phyloP scores from a whole-genome alignment of 768 basidiomycete genomes.

The Multifurca ochricompacta region DNA sequence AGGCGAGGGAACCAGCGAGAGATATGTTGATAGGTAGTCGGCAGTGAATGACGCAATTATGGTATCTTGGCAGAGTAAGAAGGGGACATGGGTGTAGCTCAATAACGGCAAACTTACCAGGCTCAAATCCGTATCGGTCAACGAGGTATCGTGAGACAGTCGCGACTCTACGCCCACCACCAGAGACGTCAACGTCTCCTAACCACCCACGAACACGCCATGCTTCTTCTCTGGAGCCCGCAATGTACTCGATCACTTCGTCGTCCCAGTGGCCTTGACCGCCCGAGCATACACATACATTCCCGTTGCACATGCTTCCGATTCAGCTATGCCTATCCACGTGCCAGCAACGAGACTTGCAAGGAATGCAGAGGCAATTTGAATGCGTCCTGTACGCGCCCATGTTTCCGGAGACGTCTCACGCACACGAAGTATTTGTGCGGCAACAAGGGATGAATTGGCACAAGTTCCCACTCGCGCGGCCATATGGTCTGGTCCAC shows the following conservation, averaged over 20 bases:
- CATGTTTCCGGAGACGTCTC: constrained; percentile 78
- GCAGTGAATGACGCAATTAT: constrained; percentile 71
- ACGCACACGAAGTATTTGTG: constrained; percentile 71
- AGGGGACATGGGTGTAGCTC: neutral
- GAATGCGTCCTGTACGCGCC: constrained; percentile 67
- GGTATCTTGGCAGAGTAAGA: constrained; percentile 40
- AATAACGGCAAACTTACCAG: constrained; percentile 36
- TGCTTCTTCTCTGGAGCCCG: constrained; percentile 67
- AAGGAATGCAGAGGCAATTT: constrained; percentile 70
- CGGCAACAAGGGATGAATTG: constrained; percentile 60
- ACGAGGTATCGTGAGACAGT: constrained; percentile 67
- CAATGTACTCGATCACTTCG: constrained; percentile 66
- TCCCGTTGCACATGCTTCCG: constrained; percentile 72
- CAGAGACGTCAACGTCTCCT: constrained; percentile 70
- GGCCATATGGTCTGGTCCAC: constrained; percentile 72
- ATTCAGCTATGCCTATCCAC: constrained; percentile 64
- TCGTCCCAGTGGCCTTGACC: constrained; percentile 70
- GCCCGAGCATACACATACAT: constrained; percentile 54
- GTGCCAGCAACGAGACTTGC: constrained; percentile 64
- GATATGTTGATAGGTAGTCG: constrained; percentile 67
- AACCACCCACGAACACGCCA: constrained; percentile 68
- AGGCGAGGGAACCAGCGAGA: constrained; percentile 64
- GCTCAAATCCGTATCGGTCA: constrained; percentile 75
- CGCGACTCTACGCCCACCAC: constrained; percentile 55
- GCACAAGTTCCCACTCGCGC: constrained; percentile 68